phyloP scores from a whole-genome alignment of 2,329 filamentous ascomycete genomes.

The Penicillium sumatraense region DNA sequence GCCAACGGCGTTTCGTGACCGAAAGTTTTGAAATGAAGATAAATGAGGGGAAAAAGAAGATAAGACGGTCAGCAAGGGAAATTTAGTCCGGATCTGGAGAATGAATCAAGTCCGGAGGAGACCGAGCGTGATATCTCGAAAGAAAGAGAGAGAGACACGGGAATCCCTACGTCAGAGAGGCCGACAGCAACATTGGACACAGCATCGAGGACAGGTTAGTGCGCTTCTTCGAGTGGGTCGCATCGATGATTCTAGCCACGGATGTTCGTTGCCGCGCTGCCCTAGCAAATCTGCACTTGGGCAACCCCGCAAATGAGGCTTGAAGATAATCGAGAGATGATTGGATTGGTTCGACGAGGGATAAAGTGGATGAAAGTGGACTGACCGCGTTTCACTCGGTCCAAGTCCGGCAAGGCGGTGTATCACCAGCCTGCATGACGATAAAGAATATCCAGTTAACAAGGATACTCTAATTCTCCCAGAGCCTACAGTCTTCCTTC shows the following conservation, averaged over 20 bases:
- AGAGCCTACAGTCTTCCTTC: not conserved
- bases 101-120: not conserved
- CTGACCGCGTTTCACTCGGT: not conserved
- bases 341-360: too few relatives aligned
- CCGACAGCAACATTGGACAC: too few relatives aligned
- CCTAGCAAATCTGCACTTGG: not conserved
- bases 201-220: not conserved
- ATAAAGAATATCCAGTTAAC: not conserved
- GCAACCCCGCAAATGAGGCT: not conserved
- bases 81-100: not conserved
- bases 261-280: slow-evolving; percentile 1
- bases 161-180: not conserved
- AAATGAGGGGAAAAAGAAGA: not conserved
- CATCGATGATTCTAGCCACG: not conserved
- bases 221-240: not conserved
- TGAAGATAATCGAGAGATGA: not conserved
- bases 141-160: not conserved
- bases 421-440: not conserved
- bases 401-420: slow-evolving; percentile 4
- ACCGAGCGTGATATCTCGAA: not conserved
- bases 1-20: slow-evolving; percentile 3
- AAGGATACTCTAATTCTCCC: not conserved
- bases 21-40: not conserved
- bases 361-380: too few relatives aligned
- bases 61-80: slow-evolving; percentile 6